These are phyloP conservation scores for Crithidia brevicula DNA, from an alignment of 208 protist species.

Conservation along the genomic window DNA sequence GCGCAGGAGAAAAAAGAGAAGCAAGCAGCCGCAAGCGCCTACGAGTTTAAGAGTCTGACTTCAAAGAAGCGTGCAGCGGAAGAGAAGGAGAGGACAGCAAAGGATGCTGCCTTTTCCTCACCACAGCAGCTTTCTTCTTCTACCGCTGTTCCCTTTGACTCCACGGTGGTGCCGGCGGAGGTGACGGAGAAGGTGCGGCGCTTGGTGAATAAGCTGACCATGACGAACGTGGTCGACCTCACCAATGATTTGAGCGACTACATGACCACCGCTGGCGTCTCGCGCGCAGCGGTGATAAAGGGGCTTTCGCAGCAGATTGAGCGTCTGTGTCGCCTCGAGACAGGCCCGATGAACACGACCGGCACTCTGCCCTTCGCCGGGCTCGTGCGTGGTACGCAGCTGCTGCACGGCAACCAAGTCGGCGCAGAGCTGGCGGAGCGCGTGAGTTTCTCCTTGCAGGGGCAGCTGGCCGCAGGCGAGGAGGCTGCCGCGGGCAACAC, in stretches of 20 bases:
- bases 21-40: not conserved
- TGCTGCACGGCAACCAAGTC: constrained; percentile 71
- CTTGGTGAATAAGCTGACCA: constrained; percentile 79
- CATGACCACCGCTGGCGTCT: constrained; percentile 36
- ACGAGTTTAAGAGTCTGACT: constrained; percentile 4
- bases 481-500: constrained; percentile 62
- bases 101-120: not conserved
- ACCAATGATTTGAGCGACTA: constrained; percentile 65
- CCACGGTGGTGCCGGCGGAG: constrained; percentile 21
- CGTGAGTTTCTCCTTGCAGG: constrained; percentile 48
- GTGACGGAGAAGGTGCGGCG: constrained; percentile 53
- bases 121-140: not conserved
- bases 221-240: constrained; percentile 74
- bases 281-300: constrained; percentile 60
- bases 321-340: constrained; percentile 58
- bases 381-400: constrained; percentile 74
- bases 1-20: not conserved
- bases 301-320: constrained; percentile 61
- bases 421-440: constrained; percentile 73
- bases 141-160: not conserved
- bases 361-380: constrained; percentile 76
- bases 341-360: constrained; percentile 56
- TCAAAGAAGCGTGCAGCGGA: not conserved
- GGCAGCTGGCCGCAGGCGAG: constrained; percentile 45
- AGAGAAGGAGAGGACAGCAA: not conserved